Conservation (phyloP, 2,329 filamentous ascomycete genomes). For the Calonectria pteridis region DNA sequence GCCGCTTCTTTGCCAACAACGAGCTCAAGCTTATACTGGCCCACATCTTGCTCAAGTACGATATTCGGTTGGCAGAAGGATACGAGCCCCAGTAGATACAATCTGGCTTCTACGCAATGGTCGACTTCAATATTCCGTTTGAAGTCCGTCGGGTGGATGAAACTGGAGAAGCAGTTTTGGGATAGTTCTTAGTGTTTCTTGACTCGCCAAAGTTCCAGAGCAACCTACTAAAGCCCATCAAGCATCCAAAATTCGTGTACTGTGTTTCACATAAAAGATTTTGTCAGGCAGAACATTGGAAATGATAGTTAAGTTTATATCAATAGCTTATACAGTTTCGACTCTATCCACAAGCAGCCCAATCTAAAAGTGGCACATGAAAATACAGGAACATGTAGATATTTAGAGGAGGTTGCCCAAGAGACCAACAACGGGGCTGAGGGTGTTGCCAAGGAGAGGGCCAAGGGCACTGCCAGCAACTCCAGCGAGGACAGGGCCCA, state of each 20-base stretch:
- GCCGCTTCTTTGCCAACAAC: too few relatives aligned
- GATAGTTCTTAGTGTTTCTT: background rate
- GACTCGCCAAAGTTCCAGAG: background rate
- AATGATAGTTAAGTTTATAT: background rate
- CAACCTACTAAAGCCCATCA: background rate
- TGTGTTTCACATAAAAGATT: background rate
- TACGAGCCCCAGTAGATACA: too few relatives aligned
- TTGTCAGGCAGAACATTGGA: too few relatives aligned
- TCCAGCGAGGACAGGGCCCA: background rate
- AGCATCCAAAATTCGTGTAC: too few relatives aligned
- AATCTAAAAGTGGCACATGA: too few relatives aligned
- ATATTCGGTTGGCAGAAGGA: too few relatives aligned
- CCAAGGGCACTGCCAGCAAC: background rate
- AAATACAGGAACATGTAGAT: background rate
- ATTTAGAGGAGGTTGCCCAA: background rate
- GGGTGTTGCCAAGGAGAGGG: background rate
- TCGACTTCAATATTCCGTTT: too few relatives aligned
- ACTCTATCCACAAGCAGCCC: background rate
- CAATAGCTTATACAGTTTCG: background rate
- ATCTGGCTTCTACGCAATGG: too few relatives aligned
- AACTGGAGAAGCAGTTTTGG: background rate
- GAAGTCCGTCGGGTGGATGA: background rate
- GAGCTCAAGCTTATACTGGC: too few relatives aligned
- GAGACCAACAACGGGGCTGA: background rate
- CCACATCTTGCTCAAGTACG: too few relatives aligned